Conservation (phyloP, 2,329 filamentous ascomycete species). For the Colletotrichum orchidophilum region DNA sequence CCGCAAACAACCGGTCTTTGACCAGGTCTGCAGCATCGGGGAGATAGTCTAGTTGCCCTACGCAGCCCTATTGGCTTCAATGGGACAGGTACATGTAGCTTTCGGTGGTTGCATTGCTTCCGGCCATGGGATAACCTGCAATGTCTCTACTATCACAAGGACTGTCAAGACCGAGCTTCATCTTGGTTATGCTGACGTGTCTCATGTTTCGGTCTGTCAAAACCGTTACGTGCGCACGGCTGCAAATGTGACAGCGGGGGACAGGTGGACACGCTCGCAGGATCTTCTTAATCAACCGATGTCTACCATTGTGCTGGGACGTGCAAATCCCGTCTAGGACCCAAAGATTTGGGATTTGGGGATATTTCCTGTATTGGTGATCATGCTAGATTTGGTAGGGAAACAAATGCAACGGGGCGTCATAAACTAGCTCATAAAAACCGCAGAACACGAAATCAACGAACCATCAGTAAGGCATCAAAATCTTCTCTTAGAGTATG, state of each 20-base stretch:
- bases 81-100: neutral
- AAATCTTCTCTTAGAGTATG: too few relatives aligned
- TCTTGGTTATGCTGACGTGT: neutral
- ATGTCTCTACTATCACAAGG: neutral
- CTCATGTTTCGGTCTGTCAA: neutral
- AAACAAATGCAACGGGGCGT: too few relatives aligned
- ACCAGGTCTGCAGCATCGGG: neutral
- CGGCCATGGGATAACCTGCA: neutral
- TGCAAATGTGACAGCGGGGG: neutral
- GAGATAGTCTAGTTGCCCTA: neutral
- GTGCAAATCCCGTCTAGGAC: too few relatives aligned
- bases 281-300: too few relatives aligned
- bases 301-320: too few relatives aligned
- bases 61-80: neutral
- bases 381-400: too few relatives aligned
- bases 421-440: too few relatives aligned
- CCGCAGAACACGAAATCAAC: too few relatives aligned
- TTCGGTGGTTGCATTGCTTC: neutral
- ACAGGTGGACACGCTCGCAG: too few relatives aligned
- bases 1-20: neutral
- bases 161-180: neutral
- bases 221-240: neutral
- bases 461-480: too few relatives aligned
- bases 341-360: too few relatives aligned
- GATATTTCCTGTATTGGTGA: too few relatives aligned